phyloP scores from a whole-genome alignment of 169 alveolate genomes.

The Eimeria necatrix region DNA sequence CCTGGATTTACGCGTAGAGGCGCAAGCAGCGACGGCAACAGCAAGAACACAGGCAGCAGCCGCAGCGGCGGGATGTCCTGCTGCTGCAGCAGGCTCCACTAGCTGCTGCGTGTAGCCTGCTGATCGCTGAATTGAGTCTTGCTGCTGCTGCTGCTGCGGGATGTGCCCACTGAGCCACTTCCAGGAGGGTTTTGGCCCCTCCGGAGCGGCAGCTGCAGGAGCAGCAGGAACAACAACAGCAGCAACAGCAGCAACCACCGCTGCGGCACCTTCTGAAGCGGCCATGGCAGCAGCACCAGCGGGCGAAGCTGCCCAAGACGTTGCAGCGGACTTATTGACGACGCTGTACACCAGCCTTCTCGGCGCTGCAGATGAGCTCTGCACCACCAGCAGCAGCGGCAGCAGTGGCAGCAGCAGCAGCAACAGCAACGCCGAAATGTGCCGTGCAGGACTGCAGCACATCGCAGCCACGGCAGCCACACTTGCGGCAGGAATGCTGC shows the following conservation, averaged over 20 bases:
- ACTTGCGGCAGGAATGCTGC: constrained; percentile 1
- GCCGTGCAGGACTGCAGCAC: constrained; percentile 55
- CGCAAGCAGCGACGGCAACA: background rate
- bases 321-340: background rate
- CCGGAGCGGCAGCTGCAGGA: background rate
- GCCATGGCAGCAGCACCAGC: background rate
- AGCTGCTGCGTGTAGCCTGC: background rate
- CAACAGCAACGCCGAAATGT: constrained; percentile 33
- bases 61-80: background rate
- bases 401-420: constrained; percentile 23
- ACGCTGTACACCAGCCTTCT: constrained; percentile 1
- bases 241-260: background rate
- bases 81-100: background rate
- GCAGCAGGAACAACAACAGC: background rate
- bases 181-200: background rate
- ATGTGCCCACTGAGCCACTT: background rate
- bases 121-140: background rate
- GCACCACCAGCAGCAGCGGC: constrained; percentile 42
- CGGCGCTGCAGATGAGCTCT: constrained; percentile 40
- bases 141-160: background rate
- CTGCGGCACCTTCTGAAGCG: background rate
- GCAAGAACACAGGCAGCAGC: background rate
- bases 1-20: too few species aligned
- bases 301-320: background rate
- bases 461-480: background rate